A percentile compares a stretch with the other conserved stretches of the same genome.
Evolutionary conservation across 2,329 filamentous ascomycete genomes (phyloP).

Genomic region (Pseudogymnoascus destructans): DNA sequence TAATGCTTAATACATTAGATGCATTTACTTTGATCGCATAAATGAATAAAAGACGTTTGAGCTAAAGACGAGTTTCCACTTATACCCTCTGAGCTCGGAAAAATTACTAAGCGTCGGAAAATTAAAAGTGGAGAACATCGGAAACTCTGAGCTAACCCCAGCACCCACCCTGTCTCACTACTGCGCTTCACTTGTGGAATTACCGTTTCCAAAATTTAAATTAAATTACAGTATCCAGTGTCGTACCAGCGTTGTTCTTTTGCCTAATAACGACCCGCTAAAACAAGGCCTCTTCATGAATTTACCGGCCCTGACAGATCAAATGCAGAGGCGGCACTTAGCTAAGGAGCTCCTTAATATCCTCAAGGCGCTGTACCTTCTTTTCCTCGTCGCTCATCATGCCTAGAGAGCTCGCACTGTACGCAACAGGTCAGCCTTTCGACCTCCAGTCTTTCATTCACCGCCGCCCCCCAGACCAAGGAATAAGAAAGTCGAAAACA

Average conservation of each 20-base stretch:
- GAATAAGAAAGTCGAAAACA: neutral
- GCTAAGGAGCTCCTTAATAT: constrained; percentile 81
- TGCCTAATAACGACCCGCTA: neutral
- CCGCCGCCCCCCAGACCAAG: neutral
- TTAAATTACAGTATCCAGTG: neutral
- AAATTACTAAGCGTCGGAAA: no score
- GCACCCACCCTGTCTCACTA: no score
- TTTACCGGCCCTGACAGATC: neutral
- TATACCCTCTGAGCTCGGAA: no score
- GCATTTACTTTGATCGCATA: no score
- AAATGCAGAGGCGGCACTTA: constrained; percentile 21
- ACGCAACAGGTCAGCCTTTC: constrained; percentile 10
- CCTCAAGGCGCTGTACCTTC: constrained; percentile 77
- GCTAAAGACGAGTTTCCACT: no score
- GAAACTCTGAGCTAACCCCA: no score
- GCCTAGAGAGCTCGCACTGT: constrained; percentile 79
- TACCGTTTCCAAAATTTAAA: neutral
- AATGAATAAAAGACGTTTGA: no score
- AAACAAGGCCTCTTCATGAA: neutral
- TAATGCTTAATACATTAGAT: no score
- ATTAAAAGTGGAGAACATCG: no score
- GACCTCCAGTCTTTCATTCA: neutral
- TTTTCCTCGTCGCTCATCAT: constrained; percentile 95
- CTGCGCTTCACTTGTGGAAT: neutral
- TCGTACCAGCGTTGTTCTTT: neutral